Conservation (phyloP, 371 early-diverging fungal species). For the Mortierella sp. region DNA sequence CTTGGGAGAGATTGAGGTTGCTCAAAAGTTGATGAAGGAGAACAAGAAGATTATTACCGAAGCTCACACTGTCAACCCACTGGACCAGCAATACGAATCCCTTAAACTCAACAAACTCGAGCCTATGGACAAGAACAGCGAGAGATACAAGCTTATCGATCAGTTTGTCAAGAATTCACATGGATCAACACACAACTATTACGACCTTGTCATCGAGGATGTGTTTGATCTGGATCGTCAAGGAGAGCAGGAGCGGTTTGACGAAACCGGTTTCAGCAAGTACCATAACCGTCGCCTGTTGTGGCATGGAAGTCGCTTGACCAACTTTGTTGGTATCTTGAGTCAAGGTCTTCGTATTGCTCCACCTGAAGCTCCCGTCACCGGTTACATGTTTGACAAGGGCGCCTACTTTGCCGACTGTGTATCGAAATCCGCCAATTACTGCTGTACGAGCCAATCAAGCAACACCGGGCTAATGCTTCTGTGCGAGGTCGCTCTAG, state of each 20-base stretch:
- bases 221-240: conserved; percentile 62
- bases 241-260: conserved; percentile 62
- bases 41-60: conserved; percentile 41
- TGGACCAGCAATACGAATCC: conserved; percentile 64
- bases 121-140: conserved; percentile 60
- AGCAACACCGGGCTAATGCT: conserved; percentile 67
- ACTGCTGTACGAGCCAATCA: conserved; percentile 61
- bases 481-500: conserved; percentile 76
- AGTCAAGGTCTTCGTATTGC: conserved; percentile 72
- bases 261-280: conserved; percentile 40
- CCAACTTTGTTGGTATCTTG: conserved; percentile 74
- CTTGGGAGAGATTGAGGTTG: conserved; percentile 70
- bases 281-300: conserved; percentile 65
- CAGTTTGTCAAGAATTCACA: conserved; percentile 68
- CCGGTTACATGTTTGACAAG: conserved; percentile 82
- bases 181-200: conserved; percentile 59
- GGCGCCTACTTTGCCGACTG: conserved; percentile 81
- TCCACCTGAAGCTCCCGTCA: conserved; percentile 74
- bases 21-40: conserved; percentile 62
- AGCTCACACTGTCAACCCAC: conserved; percentile 56
- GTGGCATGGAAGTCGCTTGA: conserved; percentile 73
- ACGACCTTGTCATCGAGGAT: conserved; percentile 61
- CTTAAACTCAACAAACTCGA: conserved; percentile 61
- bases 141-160: conserved; percentile 63
- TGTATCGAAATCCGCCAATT: conserved; percentile 76